Evolutionary conservation across 139 green algal species (phyloP).

Genomic region (Pleodorina starrii): DNA sequence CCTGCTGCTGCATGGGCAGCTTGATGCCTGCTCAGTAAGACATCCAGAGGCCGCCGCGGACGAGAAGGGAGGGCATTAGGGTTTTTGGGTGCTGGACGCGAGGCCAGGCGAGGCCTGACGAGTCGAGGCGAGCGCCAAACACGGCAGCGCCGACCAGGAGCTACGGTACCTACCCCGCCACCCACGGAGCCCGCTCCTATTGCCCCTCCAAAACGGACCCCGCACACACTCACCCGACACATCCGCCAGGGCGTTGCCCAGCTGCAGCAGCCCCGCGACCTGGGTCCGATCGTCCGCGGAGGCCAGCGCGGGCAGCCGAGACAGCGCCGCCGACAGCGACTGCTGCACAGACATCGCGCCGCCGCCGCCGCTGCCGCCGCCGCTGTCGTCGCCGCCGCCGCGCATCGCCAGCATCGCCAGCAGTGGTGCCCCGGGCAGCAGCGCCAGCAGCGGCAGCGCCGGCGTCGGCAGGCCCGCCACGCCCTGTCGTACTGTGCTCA

Average conservation of each 20-base stretch:
- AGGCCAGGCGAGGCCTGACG: too few species aligned
- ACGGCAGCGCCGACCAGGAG: too few species aligned
- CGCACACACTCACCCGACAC: slow-evolving; percentile 32
- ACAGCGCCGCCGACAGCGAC: slow-evolving; percentile 21
- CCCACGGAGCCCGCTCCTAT: too few species aligned
- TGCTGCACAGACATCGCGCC: slow-evolving; percentile 14
- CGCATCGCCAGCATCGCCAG: background rate
- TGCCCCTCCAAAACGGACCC: too few species aligned
- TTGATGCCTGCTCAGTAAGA: background rate
- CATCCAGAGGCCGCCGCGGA: too few species aligned
- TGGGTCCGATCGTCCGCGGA: slow-evolving; percentile 19
- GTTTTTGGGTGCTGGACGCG: too few species aligned
- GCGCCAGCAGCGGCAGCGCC: background rate
- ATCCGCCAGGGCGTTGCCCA: slow-evolving; percentile 28
- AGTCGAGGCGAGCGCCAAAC: too few species aligned
- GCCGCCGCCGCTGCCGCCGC: background rate
- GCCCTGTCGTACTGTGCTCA: slow-evolving; percentile 44
- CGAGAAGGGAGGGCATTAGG: too few species aligned
- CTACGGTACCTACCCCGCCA: too few species aligned
- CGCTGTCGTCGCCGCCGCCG: background rate
- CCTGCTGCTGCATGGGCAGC: background rate
- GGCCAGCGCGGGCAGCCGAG: slow-evolving; percentile 10
- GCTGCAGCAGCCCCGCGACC: slow-evolving; percentile 29
- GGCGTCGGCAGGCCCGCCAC: background rate
- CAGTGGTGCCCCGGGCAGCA: background rate